A percentile compares a stretch with the other conserved stretches of the same genome.
phyloP scores from a whole-genome alignment of 805 yeast genomes.

The Tetrapisispora fleetii region DNA sequence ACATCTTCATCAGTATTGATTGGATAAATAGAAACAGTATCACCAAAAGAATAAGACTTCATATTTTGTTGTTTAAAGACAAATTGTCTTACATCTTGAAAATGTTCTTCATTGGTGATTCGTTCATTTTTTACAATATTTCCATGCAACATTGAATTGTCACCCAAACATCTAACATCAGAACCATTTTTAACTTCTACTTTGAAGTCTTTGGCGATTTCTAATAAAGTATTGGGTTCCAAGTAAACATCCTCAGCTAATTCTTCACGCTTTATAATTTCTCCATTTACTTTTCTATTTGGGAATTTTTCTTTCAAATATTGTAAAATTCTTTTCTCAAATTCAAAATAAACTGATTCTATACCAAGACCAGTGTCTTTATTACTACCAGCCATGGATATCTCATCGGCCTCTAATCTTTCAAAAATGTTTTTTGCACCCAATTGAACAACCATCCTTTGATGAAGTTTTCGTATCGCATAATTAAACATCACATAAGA shows the following conservation, averaged over 20 bases:
- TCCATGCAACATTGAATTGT: constrained; percentile 30
- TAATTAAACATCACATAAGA: constrained; percentile 81
- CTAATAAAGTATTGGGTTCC: constrained; percentile 23
- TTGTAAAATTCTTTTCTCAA: constrained; percentile 46
- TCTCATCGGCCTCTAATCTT: constrained; percentile 86
- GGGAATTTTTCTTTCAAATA: constrained; percentile 31
- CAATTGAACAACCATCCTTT: constrained; percentile 57
- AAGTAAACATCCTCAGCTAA: constrained; percentile 18
- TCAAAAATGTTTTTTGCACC: constrained; percentile 68
- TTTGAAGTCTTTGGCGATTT: background rate
- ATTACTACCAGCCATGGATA: constrained; percentile 53
- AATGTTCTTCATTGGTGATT: constrained; percentile 63
- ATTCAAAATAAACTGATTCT: constrained; percentile 68
- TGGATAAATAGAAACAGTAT: constrained; percentile 70
- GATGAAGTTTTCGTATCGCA: constrained; percentile 78
- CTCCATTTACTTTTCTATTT: constrained; percentile 19
- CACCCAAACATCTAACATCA: constrained; percentile 10
- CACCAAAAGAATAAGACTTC: constrained; percentile 57
- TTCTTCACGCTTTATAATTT: constrained; percentile 12
- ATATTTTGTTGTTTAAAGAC: constrained; percentile 29
- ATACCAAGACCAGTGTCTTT: constrained; percentile 32
- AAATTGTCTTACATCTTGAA: constrained; percentile 79
- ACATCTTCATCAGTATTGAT: constrained; percentile 57
- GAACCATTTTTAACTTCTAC: background rate
- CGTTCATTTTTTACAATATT: constrained; percentile 42